Evolutionary conservation across 2,329 filamentous ascomycete genomes (phyloP).

Genomic region (Ophiostoma sp.): DNA sequence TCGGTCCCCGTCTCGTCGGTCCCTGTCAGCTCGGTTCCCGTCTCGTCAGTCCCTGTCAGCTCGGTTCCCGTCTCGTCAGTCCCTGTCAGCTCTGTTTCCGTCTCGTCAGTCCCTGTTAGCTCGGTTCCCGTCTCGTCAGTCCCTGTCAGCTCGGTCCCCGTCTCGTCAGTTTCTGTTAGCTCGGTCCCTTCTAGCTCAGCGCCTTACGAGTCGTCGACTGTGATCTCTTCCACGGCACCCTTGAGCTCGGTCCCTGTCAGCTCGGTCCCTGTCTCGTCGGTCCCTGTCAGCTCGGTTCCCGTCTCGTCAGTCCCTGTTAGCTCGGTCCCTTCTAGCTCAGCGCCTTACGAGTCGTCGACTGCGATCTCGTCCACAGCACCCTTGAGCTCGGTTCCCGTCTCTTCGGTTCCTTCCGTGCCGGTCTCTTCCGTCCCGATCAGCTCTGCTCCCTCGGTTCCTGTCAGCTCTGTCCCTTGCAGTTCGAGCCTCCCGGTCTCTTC

Average conservation of each 20-base stretch:
- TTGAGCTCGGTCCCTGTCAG: background rate
- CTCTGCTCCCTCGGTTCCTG: background rate
- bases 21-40: background rate
- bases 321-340: background rate
- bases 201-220: background rate
- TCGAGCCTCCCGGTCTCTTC: background rate
- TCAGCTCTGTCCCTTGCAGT: background rate
- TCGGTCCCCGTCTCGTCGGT: background rate
- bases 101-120: background rate
- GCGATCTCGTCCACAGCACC: background rate
- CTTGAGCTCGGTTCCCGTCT: background rate
- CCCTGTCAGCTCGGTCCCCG: too few species aligned
- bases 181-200: background rate
- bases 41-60: background rate
- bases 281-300: background rate
- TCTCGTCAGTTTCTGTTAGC: background rate
- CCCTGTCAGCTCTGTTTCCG: background rate
- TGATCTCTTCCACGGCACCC: background rate
- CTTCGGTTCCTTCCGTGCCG: background rate
- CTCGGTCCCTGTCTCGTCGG: background rate
- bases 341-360: background rate
- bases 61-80: background rate
- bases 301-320: background rate
- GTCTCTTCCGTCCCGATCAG: background rate
- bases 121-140: background rate